phyloP scores from a whole-genome alignment of 176 grass and related monocot species.

The Rhynchospora pubera region DNA sequence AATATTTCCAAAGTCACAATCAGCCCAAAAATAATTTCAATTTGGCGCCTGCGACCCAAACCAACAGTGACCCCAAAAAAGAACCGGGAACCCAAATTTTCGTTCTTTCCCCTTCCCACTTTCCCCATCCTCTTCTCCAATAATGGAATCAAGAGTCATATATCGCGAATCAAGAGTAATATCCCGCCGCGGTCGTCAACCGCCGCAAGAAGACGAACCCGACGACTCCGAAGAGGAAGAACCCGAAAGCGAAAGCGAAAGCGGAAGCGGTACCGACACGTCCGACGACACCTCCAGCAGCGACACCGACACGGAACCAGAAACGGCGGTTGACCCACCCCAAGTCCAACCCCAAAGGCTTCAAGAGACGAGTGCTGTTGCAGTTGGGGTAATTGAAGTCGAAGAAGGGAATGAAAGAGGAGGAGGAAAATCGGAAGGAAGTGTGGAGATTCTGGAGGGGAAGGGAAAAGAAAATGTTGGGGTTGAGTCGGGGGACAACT shows the following conservation, averaged over 20 bases:
- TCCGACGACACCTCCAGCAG: not conserved
- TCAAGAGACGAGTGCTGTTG: no score
- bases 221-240: not conserved
- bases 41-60: not conserved
- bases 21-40: not conserved
- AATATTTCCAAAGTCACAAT: not conserved
- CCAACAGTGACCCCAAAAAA: not conserved
- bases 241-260: not conserved
- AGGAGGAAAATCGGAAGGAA: not conserved
- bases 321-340: not conserved
- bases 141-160: conserved; percentile 3
- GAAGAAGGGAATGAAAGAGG: conserved; percentile 17
- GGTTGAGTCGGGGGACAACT: conserved; percentile 17
- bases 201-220: conserved; percentile 6
- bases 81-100: not conserved
- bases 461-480: not conserved
- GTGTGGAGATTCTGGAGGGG: conserved; percentile 18
- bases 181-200: not conserved
- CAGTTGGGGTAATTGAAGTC: not conserved
- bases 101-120: not conserved
- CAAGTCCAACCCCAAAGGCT: no score
- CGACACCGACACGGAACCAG: not conserved
- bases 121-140: not conserved
- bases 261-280: not conserved
- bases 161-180: not conserved